Conservation (phyloP, 352 stramenopile species). For the Phytopythium boreale region DNA sequence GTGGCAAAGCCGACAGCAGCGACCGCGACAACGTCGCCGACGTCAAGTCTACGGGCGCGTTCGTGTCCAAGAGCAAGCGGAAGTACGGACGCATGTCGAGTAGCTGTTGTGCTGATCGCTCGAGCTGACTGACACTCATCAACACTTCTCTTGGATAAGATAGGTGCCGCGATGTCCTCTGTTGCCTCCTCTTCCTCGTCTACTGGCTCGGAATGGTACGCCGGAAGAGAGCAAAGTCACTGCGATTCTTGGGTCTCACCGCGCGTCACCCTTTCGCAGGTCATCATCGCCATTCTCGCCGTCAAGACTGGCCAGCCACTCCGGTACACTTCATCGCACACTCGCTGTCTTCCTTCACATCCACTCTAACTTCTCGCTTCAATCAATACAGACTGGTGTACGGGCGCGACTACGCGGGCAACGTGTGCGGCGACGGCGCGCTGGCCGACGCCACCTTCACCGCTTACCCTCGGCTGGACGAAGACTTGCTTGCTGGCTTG, state of each 20-base stretch:
- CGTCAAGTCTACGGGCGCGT: slow-evolving; percentile 15
- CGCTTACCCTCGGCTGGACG: slow-evolving; percentile 74
- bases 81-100: slow-evolving; percentile 13
- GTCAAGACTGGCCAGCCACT: slow-evolving; percentile 65
- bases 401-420: slow-evolving; percentile 79
- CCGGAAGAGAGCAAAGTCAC: not conserved
- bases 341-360: not conserved
- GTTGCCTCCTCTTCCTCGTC: slow-evolving; percentile 78
- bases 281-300: slow-evolving; percentile 57
- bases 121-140: not conserved
- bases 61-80: slow-evolving; percentile 26
- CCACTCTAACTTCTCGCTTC: not conserved
- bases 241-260: not conserved
- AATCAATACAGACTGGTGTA: slow-evolving; percentile 55
- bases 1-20: slow-evolving; percentile 16
- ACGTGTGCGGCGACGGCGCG: slow-evolving; percentile 63
- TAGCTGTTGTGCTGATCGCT: not conserved
- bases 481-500: slow-evolving; percentile 65
- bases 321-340: slow-evolving; percentile 14
- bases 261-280: slow-evolving; percentile 9
- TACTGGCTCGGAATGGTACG: slow-evolving; percentile 84
- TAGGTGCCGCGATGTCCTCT: slow-evolving; percentile 80
- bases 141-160: not conserved
- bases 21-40: slow-evolving; percentile 10
- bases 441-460: slow-evolving; percentile 42